Base-by-base conservation (phyloP, 163 green algal species). In the Chlamydomonas reinhardtii region DNA sequence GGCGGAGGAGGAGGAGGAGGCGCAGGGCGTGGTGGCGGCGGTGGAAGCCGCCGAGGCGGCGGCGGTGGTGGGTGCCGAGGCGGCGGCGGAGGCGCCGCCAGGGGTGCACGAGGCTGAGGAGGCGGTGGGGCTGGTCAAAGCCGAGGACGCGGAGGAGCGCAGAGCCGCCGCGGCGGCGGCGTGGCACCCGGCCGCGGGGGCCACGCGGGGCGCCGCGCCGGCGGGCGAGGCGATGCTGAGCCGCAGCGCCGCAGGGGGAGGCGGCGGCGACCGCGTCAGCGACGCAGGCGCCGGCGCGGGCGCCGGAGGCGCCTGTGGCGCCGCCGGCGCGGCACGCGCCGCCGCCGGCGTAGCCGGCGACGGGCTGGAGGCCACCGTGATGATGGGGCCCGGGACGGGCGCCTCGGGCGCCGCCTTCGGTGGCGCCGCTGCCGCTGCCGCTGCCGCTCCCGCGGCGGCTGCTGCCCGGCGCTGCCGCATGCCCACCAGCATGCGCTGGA, bases 401-500 rank as follows among this genome's bases (percentile, higher is more conserved):
- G 0, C 37, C 6, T 37, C 35, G 54, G 73, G 39, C 35, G n/a
- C 32, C 25, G 29, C 34, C 39, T 52, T 15, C 65, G 65, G 16
- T 4, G 32, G 6, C 32, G n/a, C 37, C 24, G 71, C 25, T 5
- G 37, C 25, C 35, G 71, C 2, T 8, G 14, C 2, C 37, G 14
- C 25, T 0, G 24, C 24, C 37, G 37, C 37, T 2, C 17, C 68
- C 25, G 24, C 22, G 6, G 24, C 22, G n/a, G 35, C 35, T 1
- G 65, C 70, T 34, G 70, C 35, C 11, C 12, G 24, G 37, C 31
- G 16, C 25, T 52, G 6, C 0, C 32, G 52, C 68, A 70, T 70
- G 66, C 31, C 27, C 52, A 39, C 14, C 80, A 86, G 62, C 16
- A 78, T 37, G 6, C 73, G 69, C 80, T 79, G 80, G 35, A 86